Base-by-base conservation (phyloP, 1,284 basidiomycete genomes). In the Nidula niveotomentosa region DNA sequence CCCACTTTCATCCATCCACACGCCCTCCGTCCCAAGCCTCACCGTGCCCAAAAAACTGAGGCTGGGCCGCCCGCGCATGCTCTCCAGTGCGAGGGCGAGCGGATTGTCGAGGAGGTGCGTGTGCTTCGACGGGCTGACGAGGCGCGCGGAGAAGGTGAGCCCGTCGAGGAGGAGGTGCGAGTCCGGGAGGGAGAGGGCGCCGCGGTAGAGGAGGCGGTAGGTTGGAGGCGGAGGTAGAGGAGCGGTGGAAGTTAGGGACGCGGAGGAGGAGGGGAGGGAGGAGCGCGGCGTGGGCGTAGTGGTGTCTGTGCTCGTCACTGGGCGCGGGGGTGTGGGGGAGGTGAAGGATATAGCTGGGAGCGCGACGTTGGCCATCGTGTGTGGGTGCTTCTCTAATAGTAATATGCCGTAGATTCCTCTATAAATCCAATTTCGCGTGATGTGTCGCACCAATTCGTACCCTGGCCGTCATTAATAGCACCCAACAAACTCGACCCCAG, bases 61-160 rank as follows among this genome's bases (percentile, higher is more conserved):
- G 35, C 78, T 79, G 1, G 85, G 86, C 37, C 87, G 71, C n/a
- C 89, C 87, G 46, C 88, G 86, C 88, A 92, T 89, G 68, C 83
- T 90, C 69, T 92, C 90, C 52, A 91, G 64, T 0, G 88, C 86
- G 30, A 92, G 68, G 1, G 89, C 85, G 8, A 91, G 73, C 0
- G 85, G 85, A 56, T 88, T 89, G 52, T 86, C 73, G 23, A 92
- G 75, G 6, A 91, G 70, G 41, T 64, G 69, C 61, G 13, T 71
- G 61, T 50, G 45, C 18, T 69, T 70, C 12, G 66, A 69, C 0
- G 75, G 75, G 2, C 76, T 74, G 54, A 79, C 76, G 13, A 79
- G 64, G 13, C 72, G 71, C 18, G 75, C 80, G 1, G 79, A 78
- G 62, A 92, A 92, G 2, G 86, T 85, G 30, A 92, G 66, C 7